These are phyloP conservation scores for Fusarium euwallaceae DNA, from an alignment of 2,329 filamentous ascomycete species.

Conservation along the genomic window DNA sequence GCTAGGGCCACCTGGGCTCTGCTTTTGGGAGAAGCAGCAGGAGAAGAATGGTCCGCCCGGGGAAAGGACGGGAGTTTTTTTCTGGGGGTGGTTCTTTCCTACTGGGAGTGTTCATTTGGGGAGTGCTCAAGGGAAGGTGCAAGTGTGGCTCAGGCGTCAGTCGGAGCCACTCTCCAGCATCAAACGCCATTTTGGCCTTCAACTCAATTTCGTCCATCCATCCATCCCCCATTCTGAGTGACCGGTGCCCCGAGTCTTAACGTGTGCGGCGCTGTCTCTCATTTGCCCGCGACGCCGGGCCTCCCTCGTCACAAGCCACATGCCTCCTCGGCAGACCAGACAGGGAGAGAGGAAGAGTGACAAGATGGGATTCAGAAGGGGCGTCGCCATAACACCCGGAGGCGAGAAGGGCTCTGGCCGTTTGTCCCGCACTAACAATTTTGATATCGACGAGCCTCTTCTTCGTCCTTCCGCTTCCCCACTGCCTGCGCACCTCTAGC, in stretches of 20 bases:
- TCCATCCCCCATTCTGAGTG: constrained; percentile 1
- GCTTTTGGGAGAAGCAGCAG: constrained; percentile 16
- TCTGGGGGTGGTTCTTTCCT: constrained; percentile 16
- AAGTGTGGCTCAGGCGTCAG: constrained; percentile 26
- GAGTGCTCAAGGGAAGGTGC: not conserved
- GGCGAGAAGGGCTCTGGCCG: constrained; percentile 19
- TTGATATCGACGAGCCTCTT: constrained; percentile 30
- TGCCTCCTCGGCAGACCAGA: constrained; percentile 21
- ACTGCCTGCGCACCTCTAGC: constrained; percentile 23
- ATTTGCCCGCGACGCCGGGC: constrained; percentile 19
- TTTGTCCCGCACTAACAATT: constrained; percentile 47
- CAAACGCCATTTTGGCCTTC: constrained; percentile 9
- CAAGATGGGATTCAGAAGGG: constrained; percentile 14
- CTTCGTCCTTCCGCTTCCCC: constrained; percentile 20
- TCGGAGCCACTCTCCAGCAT: constrained; percentile 30
- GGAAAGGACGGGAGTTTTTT: constrained; percentile 24
- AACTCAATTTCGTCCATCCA: constrained; percentile 11
- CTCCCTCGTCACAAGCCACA: constrained; percentile 38
- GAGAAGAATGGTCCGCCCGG: constrained; percentile 7
- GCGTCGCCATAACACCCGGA: constrained; percentile 33
- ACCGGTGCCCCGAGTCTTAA: constrained; percentile 13
- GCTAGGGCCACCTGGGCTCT: constrained; percentile 25
- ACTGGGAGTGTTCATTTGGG: not conserved
- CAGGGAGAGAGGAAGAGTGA: constrained; percentile 10
- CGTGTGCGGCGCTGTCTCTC: constrained; percentile 3